Base-by-base conservation (phyloP, 2,329 filamentous ascomycete genomes). In the Trichoderma endophyticum region DNA sequence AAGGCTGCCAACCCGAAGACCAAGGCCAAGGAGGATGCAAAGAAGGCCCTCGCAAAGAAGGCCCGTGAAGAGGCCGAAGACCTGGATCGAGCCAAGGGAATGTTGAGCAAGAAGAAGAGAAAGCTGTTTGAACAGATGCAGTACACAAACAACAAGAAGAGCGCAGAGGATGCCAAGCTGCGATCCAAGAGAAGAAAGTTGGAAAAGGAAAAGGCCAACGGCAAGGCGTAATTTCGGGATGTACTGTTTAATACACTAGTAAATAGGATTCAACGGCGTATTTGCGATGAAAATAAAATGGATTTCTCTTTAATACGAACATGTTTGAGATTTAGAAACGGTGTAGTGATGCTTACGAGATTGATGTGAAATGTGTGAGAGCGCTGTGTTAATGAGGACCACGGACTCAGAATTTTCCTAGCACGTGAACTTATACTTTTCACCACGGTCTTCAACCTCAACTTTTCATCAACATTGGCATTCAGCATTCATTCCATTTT, bases 81-180 rank as follows among this genome's bases (percentile, higher is more conserved):
- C 78, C 83, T 97, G 72, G 94, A 97, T 82, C 88, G 95, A 74
- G 92, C 93, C 81, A 98, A 97, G 89, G 96, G 97, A 85, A 99
- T 99, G 96, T 91, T 98, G 86, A 93, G 92, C 82, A 93, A 97
- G 83, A 96, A 97, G 89, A 99, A 98, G 90, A 88, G 96, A 78
- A 98, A 98, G 90, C 85, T 98, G 78, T 92, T 95, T 76, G 96
- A 98, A 86, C 96, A 98, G 86, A 99, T 99, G 93, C 88, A 94
- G 79, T 97, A 97, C 83, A 94, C 91, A 74, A 97, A 98, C 83
- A 95, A 92, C 84, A 95, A 96, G 88, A 93, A 94, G 86, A 95
- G 95, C 76, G 92, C 90, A 30, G 94, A 97, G 84, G 93, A 95
- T 62, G 92, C 95, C 85, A 93, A 91, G 84, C 84, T 99, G 81